Percentiles rank a stretch among this genome's conserved stretches.
phyloP scores from a whole-genome alignment of 2,329 filamentous ascomycete genomes.

The Pseudocercospora vitis region DNA sequence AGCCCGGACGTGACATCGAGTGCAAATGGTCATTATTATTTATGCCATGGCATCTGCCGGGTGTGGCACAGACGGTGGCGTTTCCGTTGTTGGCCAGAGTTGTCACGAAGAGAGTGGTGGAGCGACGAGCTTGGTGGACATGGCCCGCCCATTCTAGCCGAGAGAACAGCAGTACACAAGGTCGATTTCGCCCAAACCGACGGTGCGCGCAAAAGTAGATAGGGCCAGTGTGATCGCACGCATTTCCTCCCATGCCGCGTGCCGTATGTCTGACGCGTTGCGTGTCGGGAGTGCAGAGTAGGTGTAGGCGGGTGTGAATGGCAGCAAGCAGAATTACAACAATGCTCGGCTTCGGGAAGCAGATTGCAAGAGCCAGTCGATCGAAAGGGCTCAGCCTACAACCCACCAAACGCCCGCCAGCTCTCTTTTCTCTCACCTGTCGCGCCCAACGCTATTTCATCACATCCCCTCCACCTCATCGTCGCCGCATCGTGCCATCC shows the following conservation, averaged over 20 bases:
- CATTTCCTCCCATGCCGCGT: background rate
- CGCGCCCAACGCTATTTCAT: background rate
- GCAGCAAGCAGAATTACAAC: background rate
- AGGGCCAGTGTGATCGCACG: background rate
- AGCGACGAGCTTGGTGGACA: too few species aligned
- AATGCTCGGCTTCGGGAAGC: too few species aligned
- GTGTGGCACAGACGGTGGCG: background rate
- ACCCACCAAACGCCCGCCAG: background rate
- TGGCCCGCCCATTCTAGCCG: background rate
- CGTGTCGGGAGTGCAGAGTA: background rate
- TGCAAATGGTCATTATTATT: too few species aligned
- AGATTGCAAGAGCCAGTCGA: too few species aligned
- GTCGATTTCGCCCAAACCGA: background rate
- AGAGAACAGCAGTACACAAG: background rate
- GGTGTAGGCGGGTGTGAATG: background rate
- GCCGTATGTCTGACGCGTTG: background rate
- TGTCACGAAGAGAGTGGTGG: background rate
- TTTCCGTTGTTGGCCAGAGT: too few species aligned
- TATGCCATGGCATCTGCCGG: too few species aligned
- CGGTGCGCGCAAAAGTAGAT: background rate
- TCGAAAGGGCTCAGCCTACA: background rate
- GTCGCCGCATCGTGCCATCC: background rate
- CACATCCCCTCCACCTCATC: conserved; percentile 11
- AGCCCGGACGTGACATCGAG: too few species aligned
- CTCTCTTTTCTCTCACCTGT: background rate